Conservation (phyloP, 495 filamentous ascomycete genomes). For the Aspergillus egyptiacus region DNA sequence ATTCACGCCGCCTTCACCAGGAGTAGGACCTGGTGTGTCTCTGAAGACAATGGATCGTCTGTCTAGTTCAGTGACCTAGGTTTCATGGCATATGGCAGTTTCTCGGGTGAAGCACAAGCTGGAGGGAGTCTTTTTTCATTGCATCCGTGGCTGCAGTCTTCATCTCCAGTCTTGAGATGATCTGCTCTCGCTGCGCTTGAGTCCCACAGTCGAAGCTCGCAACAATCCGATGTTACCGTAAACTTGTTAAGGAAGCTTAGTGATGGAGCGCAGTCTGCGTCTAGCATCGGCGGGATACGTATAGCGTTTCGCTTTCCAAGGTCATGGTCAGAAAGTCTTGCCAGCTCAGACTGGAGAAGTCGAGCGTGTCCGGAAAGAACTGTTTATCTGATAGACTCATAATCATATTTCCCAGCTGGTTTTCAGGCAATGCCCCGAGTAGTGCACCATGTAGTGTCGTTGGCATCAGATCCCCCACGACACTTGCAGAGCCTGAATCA, state of each 20-base stretch:
- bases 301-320: neutral
- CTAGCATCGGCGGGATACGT: neutral
- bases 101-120: too few relatives aligned
- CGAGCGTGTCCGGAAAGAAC: neutral
- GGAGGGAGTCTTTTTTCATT: too few relatives aligned
- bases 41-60: conserved; percentile 17
- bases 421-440: neutral
- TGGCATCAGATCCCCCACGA: neutral
- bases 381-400: too few relatives aligned
- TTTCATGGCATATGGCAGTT: too few relatives aligned
- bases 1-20: conserved; percentile 22
- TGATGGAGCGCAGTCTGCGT: neutral
- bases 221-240: conserved; percentile 21
- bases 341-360: neutral
- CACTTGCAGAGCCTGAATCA: neutral
- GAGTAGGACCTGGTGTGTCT: conserved; percentile 22
- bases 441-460: neutral
- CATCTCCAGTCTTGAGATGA: conserved; percentile 11
- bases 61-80: too few relatives aligned
- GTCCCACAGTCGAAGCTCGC: conserved; percentile 23
- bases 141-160: neutral
- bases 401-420: too few relatives aligned
- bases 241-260: conserved; percentile 19
- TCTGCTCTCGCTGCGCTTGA: conserved; percentile 13
- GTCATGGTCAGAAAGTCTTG: neutral